Evolutionary conservation across 2,329 filamentous ascomycete species (phyloP).

Genomic region (Aspergillus sp.): DNA sequence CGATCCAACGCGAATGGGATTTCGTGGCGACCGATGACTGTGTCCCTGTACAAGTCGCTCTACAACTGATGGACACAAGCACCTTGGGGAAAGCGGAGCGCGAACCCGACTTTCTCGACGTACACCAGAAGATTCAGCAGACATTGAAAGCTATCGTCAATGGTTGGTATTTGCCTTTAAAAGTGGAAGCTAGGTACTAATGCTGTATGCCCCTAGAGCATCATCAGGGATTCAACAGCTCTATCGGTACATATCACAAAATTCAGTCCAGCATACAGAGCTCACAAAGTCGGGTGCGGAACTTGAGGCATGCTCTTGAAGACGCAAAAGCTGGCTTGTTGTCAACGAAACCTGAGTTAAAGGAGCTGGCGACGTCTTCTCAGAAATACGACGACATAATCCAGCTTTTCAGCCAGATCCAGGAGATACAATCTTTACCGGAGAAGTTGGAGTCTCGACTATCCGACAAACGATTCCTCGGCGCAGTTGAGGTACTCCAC

Average conservation of each 20-base stretch:
- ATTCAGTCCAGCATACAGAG: conserved; percentile 91
- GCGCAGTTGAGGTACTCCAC: conserved; percentile 89
- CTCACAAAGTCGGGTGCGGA: conserved; percentile 83
- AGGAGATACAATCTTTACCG: conserved; percentile 85
- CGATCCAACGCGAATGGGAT: conserved; percentile 88
- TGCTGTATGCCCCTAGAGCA: conserved; percentile 64
- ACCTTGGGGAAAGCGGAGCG: conserved; percentile 90
- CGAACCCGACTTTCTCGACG: conserved; percentile 80
- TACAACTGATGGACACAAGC: conserved; percentile 91
- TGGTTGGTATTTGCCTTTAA: conserved; percentile 40
- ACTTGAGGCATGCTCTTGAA: conserved; percentile 80
- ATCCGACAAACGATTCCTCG: conserved; percentile 92
- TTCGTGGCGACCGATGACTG: conserved; percentile 89
- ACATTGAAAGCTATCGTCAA: conserved; percentile 95
- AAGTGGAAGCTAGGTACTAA: conserved; percentile 15
- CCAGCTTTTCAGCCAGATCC: conserved; percentile 79
- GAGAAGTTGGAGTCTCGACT: conserved; percentile 93
- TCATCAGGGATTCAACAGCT: conserved; percentile 98
- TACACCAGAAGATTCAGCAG: conserved; percentile 86
- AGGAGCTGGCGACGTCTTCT: conserved; percentile 83
- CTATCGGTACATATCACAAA: conserved; percentile 98
- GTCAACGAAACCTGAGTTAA: conserved; percentile 85
- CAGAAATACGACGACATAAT: conserved; percentile 90
- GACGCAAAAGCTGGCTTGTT: conserved; percentile 81
- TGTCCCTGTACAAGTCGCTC: conserved; percentile 89